Percentiles rank a stretch among this genome's conserved stretches.
Conservation (phyloP, 352 stramenopile genomes). For the Phytophthora quininea region DNA sequence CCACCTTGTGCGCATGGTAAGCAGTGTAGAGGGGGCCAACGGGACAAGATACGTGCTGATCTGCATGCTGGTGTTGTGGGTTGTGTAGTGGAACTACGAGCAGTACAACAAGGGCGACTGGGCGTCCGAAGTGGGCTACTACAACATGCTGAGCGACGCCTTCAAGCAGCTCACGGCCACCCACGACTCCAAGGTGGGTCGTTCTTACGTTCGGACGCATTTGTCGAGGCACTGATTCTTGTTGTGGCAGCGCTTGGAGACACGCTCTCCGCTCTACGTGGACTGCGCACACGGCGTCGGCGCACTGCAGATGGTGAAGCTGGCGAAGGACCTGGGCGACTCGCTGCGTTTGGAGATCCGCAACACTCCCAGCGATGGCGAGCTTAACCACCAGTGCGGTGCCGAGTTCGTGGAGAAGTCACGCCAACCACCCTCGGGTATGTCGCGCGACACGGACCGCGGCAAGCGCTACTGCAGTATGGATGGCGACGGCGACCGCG, state of each 20-base stretch:
- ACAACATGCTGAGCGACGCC: slow-evolving; percentile 93
- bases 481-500: slow-evolving; percentile 98
- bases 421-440: slow-evolving; percentile 70
- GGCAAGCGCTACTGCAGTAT: slow-evolving; percentile 92
- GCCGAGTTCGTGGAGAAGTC: slow-evolving; percentile 98
- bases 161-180: slow-evolving; percentile 91
- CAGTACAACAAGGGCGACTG: slow-evolving; percentile 90
- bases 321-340: slow-evolving; percentile 81
- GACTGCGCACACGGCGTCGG: slow-evolving; percentile 95
- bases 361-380: slow-evolving; percentile 82
- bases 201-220: neutral
- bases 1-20: slow-evolving; percentile 95
- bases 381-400: slow-evolving; percentile 96
- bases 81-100: slow-evolving; percentile 82
- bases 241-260: slow-evolving; percentile 65
- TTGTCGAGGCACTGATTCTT: slow-evolving; percentile 6
- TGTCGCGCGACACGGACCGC: slow-evolving; percentile 68
- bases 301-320: slow-evolving; percentile 75
- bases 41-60: neutral
- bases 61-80: neutral
- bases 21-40: neutral
- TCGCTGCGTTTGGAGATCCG: slow-evolving; percentile 84
- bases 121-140: slow-evolving; percentile 94
- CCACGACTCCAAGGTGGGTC: slow-evolving; percentile 70
- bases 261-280: slow-evolving; percentile 85